A percentile compares a stretch with the other conserved stretches of the same genome.
These are phyloP conservation scores for Solanum lignicaule DNA, from an alignment of 257 asterid genomes.

Conservation along the genomic window DNA sequence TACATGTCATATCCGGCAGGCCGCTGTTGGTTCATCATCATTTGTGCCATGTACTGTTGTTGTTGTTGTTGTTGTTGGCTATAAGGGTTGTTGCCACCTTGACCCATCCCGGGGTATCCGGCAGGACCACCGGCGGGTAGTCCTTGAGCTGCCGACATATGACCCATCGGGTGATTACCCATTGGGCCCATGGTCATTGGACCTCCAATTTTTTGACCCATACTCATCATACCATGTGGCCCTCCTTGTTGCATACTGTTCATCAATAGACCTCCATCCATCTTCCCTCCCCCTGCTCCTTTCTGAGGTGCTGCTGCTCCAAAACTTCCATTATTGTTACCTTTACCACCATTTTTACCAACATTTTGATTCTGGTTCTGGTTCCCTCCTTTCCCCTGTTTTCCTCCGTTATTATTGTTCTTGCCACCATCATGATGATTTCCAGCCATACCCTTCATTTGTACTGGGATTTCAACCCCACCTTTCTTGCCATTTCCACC, in stretches of 20 bases:
- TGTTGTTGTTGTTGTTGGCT: slow-evolving; percentile 28
- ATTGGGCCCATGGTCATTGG: slow-evolving; percentile 31
- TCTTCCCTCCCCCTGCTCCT: slow-evolving; percentile 28
- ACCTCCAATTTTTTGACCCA: slow-evolving; percentile 20
- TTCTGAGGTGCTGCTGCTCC: slow-evolving; percentile 22
- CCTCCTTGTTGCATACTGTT: slow-evolving; percentile 26
- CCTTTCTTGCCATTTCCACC: slow-evolving; percentile 36
- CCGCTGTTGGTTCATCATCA: slow-evolving; percentile 56
- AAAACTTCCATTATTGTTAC: slow-evolving; percentile 14
- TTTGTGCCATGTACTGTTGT: slow-evolving; percentile 45
- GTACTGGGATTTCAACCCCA: slow-evolving; percentile 15
- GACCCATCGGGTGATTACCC: slow-evolving; percentile 31
- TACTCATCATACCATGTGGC: slow-evolving; percentile 23
- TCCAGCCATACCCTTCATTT: slow-evolving; percentile 28
- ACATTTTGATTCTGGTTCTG: slow-evolving; percentile 13
- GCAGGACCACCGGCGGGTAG: slow-evolving; percentile 31
- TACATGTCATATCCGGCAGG: slow-evolving; percentile 33
- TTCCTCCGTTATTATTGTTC: slow-evolving; percentile 8
- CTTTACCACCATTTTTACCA: slow-evolving; percentile 10
- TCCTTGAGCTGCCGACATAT: slow-evolving; percentile 42
- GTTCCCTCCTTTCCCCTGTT: slow-evolving; percentile 17
- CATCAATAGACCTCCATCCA: slow-evolving; percentile 23
- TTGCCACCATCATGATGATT: slow-evolving; percentile 15
- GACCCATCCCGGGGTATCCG: slow-evolving; percentile 23
- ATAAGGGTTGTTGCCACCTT: slow-evolving; percentile 25